These are phyloP conservation scores for Gentiana macrophylla DNA, from an alignment of 257 asterid genomes.

Conservation along the genomic window DNA sequence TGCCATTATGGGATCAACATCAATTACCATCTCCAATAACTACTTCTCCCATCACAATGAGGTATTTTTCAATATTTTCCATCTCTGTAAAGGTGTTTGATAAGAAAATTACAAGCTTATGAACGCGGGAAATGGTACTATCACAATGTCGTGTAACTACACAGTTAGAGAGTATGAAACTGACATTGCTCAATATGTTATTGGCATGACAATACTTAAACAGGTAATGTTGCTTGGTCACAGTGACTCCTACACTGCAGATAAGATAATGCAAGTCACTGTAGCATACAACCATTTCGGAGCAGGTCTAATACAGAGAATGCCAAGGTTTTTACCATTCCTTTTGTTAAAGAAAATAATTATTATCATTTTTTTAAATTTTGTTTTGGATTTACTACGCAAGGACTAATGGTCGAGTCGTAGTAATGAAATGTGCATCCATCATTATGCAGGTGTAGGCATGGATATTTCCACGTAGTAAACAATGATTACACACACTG, in stretches of 20 bases:
- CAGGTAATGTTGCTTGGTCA: constrained; percentile 55
- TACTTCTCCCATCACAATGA: constrained; percentile 82
- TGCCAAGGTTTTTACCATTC: constrained; percentile 32
- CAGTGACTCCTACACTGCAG: constrained; percentile 31
- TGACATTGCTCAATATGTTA: no score
- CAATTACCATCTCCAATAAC: constrained; percentile 78
- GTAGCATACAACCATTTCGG: constrained; percentile 54
- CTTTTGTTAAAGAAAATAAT: neutral
- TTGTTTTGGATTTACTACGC: neutral
- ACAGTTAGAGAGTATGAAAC: no score
- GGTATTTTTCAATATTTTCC: constrained; percentile 20
- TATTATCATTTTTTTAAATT: neutral
- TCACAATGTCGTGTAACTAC: no score
- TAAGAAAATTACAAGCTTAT: neutral
- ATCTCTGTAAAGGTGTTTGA: neutral
- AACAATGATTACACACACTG: constrained; percentile 91
- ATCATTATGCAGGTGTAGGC: constrained; percentile 63
- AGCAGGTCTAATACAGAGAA: constrained; percentile 43
- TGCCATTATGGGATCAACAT: constrained; percentile 83
- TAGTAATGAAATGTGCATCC: neutral
- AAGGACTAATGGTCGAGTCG: neutral
- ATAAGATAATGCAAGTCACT: constrained; percentile 47
- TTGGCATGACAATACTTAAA: constrained; percentile 1
- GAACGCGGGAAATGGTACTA: no score
- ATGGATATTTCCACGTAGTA: constrained; percentile 87